Conservation (phyloP, 163 green algal species). For the Dunaliella salina region DNA sequence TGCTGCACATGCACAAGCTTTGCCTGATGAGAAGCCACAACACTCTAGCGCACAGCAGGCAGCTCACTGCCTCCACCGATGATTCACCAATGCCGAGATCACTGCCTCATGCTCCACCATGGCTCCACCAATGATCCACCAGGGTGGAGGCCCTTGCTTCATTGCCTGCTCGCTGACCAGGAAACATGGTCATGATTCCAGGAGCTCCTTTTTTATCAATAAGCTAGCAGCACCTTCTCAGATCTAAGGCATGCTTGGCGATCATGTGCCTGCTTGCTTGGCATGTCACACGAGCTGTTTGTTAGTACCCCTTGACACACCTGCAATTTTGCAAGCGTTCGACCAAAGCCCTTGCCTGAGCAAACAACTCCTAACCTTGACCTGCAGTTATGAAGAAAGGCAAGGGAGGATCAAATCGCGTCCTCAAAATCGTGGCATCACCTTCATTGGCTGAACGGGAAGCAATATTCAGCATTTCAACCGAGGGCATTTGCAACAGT, state of each 20-base stretch:
- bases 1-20: background rate
- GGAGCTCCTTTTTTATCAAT: background rate
- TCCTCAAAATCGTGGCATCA: constrained; percentile 89
- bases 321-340: background rate
- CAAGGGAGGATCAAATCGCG: constrained; percentile 29
- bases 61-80: background rate
- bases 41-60: background rate
- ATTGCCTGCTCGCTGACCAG: background rate
- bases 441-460: constrained; percentile 90
- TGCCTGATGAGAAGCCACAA: background rate
- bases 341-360: too few relatives aligned
- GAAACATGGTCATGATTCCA: background rate
- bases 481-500: constrained; percentile 78
- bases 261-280: background rate
- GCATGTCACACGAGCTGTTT: background rate
- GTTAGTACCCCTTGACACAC: background rate
- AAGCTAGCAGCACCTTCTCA: background rate
- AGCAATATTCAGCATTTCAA: constrained; percentile 81
- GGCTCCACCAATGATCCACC: too few relatives aligned
- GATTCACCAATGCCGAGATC: too few relatives aligned
- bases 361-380: too few relatives aligned
- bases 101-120: background rate
- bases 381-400: constrained; percentile 12
- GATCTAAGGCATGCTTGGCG: background rate
- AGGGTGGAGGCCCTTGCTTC: background rate